These are phyloP conservation scores for Spergularia azorica DNA, from an alignment of 179 eudicot genomes.

Conservation along the genomic window DNA sequence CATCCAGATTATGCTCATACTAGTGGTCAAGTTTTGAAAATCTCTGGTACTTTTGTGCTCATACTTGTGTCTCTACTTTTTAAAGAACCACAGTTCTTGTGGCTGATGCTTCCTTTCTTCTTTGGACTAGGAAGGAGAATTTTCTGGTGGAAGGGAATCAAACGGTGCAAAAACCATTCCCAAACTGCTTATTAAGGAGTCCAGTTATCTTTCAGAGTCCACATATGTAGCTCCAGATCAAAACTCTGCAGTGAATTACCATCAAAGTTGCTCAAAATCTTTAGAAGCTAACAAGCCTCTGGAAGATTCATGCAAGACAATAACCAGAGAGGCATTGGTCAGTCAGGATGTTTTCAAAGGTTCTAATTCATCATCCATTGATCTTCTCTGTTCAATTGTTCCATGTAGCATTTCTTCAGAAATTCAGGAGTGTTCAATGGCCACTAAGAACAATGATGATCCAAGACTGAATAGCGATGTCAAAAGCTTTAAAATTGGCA, in stretches of 20 bases:
- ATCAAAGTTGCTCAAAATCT: slow-evolving; percentile 34
- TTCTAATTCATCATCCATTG: slow-evolving; percentile 46
- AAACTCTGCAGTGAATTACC: slow-evolving; percentile 55
- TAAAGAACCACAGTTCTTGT: neutral
- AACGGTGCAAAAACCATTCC: slow-evolving; percentile 31
- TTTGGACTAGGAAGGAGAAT: slow-evolving; percentile 40
- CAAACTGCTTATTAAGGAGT: slow-evolving; percentile 46
- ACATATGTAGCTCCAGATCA: slow-evolving; percentile 66
- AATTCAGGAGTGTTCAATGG: slow-evolving; percentile 25
- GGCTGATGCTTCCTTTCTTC: neutral
- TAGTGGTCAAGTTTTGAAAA: too few relatives aligned
- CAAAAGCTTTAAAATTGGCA: slow-evolving; percentile 20
- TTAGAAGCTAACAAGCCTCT: slow-evolving; percentile 45
- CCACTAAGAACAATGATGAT: slow-evolving; percentile 26
- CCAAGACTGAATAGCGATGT: slow-evolving; percentile 23
- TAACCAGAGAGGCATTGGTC: slow-evolving; percentile 26
- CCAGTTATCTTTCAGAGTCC: slow-evolving; percentile 87
- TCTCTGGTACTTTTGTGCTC: too few relatives aligned
- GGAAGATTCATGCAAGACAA: slow-evolving; percentile 34
- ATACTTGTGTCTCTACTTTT: neutral
- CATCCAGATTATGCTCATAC: neutral
- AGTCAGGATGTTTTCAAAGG: slow-evolving; percentile 50
- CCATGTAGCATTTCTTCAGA: slow-evolving; percentile 80
- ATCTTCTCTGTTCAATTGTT: slow-evolving; percentile 91
- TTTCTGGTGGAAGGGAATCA: slow-evolving; percentile 27